These are phyloP conservation scores for Scenedesmus sp. DNA, from an alignment of 163 green algal genomes.

Conservation along the genomic window DNA sequence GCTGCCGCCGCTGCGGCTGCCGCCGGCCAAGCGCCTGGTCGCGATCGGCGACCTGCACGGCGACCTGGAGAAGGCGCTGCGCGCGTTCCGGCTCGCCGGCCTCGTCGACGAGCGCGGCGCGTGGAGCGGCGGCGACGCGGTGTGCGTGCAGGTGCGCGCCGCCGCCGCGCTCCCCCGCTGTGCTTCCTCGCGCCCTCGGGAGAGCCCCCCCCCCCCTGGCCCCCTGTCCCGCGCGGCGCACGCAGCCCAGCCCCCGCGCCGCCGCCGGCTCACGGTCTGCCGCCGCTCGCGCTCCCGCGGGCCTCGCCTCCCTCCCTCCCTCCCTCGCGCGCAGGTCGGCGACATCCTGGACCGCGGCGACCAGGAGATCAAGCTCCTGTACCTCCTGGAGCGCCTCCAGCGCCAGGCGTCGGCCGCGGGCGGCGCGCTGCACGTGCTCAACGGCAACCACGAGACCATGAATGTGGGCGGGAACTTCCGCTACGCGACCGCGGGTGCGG, in stretches of 20 bases:
- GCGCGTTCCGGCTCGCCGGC: constrained; percentile 72
- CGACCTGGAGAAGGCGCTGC: constrained; percentile 80
- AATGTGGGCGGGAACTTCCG: constrained; percentile 87
- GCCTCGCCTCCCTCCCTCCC: neutral
- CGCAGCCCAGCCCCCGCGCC: too few relatives aligned
- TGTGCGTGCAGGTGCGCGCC: constrained; percentile 70
- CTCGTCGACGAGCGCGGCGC: constrained; percentile 73
- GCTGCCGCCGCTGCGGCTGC: constrained; percentile 49
- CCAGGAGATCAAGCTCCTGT: constrained; percentile 87
- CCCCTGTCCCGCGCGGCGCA: too few relatives aligned
- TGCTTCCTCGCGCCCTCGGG: too few relatives aligned
- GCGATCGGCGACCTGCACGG: constrained; percentile 93
- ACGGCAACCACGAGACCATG: constrained; percentile 96
- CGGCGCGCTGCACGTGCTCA: constrained; percentile 72
- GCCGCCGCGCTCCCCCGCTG: too few relatives aligned
- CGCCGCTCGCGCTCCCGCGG: too few relatives aligned
- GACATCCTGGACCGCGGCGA: constrained; percentile 92
- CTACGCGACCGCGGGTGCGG: constrained; percentile 75
- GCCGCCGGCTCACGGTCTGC: too few relatives aligned
- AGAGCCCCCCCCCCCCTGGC: too few relatives aligned
- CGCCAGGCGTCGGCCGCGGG: constrained; percentile 68
- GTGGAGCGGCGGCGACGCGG: constrained; percentile 81
- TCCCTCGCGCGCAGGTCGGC: constrained; percentile 72
- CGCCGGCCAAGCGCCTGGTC: constrained; percentile 67
- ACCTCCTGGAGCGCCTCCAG: constrained; percentile 86